A percentile compares a stretch with the other conserved stretches of the same genome.
Evolutionary conservation across 176 grass and related monocot genomes (phyloP).

Genomic region (Paspalum notatum): DNA sequence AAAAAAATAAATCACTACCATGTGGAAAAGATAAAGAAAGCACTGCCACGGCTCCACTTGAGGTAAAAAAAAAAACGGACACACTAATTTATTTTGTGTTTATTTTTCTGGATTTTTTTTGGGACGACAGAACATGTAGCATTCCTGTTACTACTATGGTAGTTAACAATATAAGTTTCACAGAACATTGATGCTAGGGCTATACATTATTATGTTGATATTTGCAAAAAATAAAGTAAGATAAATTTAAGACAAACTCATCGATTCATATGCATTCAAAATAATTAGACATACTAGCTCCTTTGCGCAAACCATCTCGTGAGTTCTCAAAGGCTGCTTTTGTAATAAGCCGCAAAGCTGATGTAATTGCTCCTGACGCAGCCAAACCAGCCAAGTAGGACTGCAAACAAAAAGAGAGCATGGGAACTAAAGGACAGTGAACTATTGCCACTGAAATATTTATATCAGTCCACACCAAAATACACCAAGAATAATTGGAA

Average conservation of each 20-base stretch:
- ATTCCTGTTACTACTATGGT: neutral
- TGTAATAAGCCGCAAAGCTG: slow-evolving; percentile 12
- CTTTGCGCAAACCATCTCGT: slow-evolving; percentile 8
- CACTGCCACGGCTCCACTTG: neutral
- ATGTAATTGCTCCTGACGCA: slow-evolving; percentile 24
- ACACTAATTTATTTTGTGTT: neutral
- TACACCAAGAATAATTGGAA: slow-evolving; percentile 2
- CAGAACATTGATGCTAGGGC: neutral
- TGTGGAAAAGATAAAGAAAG: neutral
- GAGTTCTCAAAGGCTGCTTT: slow-evolving; percentile 22
- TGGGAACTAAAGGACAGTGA: neutral
- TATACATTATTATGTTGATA: neutral
- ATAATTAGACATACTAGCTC: neutral
- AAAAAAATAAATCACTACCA: neutral
- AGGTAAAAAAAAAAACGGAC: neutral
- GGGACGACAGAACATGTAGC: neutral
- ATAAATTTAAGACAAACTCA: neutral
- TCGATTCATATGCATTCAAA: neutral
- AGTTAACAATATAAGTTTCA: slow-evolving; percentile 3
- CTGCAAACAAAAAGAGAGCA: neutral
- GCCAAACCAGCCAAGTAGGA: slow-evolving; percentile 25
- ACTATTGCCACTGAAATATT: neutral
- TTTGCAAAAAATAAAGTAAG: neutral
- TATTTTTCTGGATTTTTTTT: neutral
- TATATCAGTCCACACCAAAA: neutral